phyloP scores from a whole-genome alignment of 1,139 yeast genomes.

The Wickerhamomyces sp. region DNA sequence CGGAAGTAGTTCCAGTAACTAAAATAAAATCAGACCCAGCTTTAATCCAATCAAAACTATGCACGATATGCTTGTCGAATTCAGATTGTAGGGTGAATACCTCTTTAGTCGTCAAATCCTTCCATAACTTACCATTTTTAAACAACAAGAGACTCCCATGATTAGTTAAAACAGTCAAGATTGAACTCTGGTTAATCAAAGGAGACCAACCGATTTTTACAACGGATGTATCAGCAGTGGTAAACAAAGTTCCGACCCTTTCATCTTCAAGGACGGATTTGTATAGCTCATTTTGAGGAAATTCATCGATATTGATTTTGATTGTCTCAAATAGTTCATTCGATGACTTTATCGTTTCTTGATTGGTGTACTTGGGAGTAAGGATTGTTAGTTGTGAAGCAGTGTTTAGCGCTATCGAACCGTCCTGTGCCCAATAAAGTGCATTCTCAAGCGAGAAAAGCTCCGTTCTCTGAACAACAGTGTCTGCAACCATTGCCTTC shows the following conservation, averaged over 20 bases:
- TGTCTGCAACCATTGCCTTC: constrained; percentile 8
- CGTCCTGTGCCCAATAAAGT: constrained; percentile 20
- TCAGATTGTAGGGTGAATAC: constrained; percentile 9
- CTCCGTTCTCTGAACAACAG: constrained; percentile 14
- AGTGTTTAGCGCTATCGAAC: constrained; percentile 21
- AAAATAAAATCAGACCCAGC: constrained; percentile 4
- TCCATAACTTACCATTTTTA: constrained; percentile 11
- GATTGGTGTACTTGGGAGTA: constrained; percentile 19
- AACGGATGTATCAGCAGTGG: constrained; percentile 8
- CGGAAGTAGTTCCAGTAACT: constrained; percentile 18
- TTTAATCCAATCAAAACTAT: constrained; percentile 17
- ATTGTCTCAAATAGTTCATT: constrained; percentile 12
- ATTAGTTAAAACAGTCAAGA: constrained; percentile 17
- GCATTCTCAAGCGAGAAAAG: constrained; percentile 8
- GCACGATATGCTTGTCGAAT: constrained; percentile 11
- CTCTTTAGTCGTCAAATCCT: constrained; percentile 8
- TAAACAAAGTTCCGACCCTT: constrained; percentile 11
- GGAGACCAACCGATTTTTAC: constrained; percentile 20
- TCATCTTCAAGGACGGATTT: constrained; percentile 15
- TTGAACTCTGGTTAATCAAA: constrained; percentile 8
- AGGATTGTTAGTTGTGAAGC: constrained; percentile 15
- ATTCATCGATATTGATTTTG: constrained; percentile 10
- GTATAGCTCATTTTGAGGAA: constrained; percentile 11
- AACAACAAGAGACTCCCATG: constrained; percentile 12
- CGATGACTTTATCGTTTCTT: constrained; percentile 10